phyloP scores from a whole-genome alignment of 108 stramenopile species.

The Parietichytrium sp. region DNA sequence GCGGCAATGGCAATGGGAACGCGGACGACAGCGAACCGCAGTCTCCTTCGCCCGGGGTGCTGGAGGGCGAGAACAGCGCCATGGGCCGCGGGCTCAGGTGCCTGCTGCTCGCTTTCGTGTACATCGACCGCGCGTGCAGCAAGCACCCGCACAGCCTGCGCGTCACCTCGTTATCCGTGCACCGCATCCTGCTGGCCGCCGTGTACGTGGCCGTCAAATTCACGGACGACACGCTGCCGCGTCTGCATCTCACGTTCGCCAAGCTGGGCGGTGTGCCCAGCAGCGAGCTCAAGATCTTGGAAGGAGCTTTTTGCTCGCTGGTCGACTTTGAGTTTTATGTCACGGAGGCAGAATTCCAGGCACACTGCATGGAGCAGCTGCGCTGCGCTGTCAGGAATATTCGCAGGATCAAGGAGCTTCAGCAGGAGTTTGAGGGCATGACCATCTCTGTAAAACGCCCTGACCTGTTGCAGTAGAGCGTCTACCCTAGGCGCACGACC shows the following conservation, averaged over 20 bases:
- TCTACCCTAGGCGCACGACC: no score
- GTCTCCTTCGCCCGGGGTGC: neutral
- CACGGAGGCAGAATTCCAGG: conserved; percentile 34
- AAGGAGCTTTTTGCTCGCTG: neutral
- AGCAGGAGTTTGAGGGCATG: no score
- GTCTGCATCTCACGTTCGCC: neutral
- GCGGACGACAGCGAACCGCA: neutral
- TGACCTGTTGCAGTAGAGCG: no score
- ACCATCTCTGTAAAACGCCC: no score
- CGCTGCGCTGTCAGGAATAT: conserved; percentile 31
- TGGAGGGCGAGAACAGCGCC: conserved; percentile 24
- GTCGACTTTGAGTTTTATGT: conserved; percentile 5
- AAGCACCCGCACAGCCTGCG: neutral
- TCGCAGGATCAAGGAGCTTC: neutral
- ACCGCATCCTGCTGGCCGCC: conserved; percentile 23
- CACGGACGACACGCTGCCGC: conserved; percentile 25
- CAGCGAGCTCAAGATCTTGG: neutral
- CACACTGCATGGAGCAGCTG: conserved; percentile 26
- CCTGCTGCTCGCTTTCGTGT: neutral
- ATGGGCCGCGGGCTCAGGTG: conserved; percentile 28
- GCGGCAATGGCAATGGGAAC: no score
- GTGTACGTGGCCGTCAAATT: conserved; percentile 8
- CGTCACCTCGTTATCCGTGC: conserved; percentile 2
- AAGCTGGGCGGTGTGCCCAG: neutral
- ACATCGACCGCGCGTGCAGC: conserved; percentile 22